Percentiles rank a stretch among this genome's conserved stretches.
Conservation (phyloP, 768 basidiomycete species). For the Kwoniella mangroviensis region DNA sequence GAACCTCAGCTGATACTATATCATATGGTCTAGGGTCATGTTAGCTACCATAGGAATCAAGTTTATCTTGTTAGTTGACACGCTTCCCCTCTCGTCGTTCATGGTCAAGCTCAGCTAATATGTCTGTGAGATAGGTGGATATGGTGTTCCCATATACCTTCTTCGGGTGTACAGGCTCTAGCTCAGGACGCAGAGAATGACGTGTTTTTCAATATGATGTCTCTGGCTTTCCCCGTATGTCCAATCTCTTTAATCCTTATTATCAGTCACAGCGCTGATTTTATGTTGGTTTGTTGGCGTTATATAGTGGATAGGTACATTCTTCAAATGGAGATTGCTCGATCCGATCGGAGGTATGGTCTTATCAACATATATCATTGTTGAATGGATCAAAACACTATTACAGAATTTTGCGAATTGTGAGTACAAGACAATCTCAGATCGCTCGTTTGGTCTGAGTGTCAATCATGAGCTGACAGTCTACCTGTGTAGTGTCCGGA, state of each 20-base stretch:
- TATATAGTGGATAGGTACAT: slow-evolving; percentile 48
- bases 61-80: slow-evolving; percentile 42
- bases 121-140: slow-evolving; percentile 37
- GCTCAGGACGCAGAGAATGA: slow-evolving; percentile 61
- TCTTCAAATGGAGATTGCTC: slow-evolving; percentile 51
- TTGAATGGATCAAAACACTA: slow-evolving; percentile 58
- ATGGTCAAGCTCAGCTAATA: background rate
- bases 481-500: slow-evolving; percentile 46
- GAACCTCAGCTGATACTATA: background rate
- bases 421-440: slow-evolving; percentile 29
- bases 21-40: slow-evolving; percentile 48
- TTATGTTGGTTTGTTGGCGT: background rate
- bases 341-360: slow-evolving; percentile 60
- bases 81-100: background rate
- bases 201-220: slow-evolving; percentile 60
- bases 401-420: slow-evolving; percentile 58
- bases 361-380: slow-evolving; percentile 57
- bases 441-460: background rate
- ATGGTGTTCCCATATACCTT: slow-evolving; percentile 56
- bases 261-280: background rate
- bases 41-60: slow-evolving; percentile 59
- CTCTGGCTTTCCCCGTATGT: slow-evolving; percentile 58
- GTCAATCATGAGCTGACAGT: background rate
- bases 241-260: background rate
- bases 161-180: slow-evolving; percentile 57